Base-by-base conservation (phyloP, 2,329 filamentous ascomycete genomes). In the Cladosporium oxysporum region DNA sequence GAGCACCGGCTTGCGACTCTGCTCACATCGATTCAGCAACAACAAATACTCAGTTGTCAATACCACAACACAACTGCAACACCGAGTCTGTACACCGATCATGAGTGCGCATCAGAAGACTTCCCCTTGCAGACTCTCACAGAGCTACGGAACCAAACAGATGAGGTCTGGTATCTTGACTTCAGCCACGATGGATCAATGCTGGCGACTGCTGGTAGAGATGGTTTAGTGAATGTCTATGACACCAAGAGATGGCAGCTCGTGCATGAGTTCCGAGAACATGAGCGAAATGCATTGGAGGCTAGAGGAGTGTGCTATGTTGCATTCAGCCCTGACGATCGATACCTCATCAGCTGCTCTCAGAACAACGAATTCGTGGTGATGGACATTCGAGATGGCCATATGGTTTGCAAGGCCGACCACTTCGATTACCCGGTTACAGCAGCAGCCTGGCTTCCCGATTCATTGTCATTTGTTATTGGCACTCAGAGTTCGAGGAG, bases 271-370 rank as follows among this genome's bases (percentile, higher is more conserved):
- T 72, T 75, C 60, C 69, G 74, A 21, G 74, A 75, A 62, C 73
- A 75, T 41, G 74, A 76, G 58, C 70, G 72, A 12, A 58, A 33
- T 52, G 21, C 50, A 21, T 57, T 66, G 6, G 69, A 73, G 18
- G 69, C 69, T 14, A 69, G 70, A 2, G 90, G 91, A 0, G 89
- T 97, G 14, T 89, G 91, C 23, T 92, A 93, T 73, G 80, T 96
- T 4, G 85, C 91, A 1, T 99, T 95, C 92, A 97, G 93, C 75
- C 95, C 93, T 5, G 92, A 99, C 77, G 92, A 96, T 78, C 85
- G 85, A 1, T 91, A 91, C 79, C 83, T 99, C 37, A 88, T 98
- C 47, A 94, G 90, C 18, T 98, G 94, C 76, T 91, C 74, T 12
- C 71, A 75, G 58, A 75, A 71, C 66, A 76, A 75, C 65, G 75